These are phyloP conservation scores for Phlegmacium glaucopus DNA, from an alignment of 768 basidiomycete genomes.

Conservation along the genomic window DNA sequence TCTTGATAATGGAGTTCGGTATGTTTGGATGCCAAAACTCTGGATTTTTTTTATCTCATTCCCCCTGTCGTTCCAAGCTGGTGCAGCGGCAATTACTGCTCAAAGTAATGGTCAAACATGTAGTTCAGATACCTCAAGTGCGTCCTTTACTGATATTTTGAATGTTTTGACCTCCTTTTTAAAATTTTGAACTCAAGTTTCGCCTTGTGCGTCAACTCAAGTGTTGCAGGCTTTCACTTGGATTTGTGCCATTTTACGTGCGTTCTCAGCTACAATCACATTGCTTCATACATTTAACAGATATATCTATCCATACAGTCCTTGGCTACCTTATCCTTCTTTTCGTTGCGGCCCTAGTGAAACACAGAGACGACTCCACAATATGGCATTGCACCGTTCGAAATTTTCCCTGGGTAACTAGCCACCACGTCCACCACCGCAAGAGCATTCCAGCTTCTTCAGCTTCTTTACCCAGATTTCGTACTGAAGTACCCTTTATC, in stretches of 20 bases:
- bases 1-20: conserved; percentile 63
- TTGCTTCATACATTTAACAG: not conserved
- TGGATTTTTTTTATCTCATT: not conserved
- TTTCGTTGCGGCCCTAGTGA: conserved; percentile 36
- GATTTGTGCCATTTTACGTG: conserved; percentile 35
- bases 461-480: conserved; percentile 29
- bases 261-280: conserved; percentile 7
- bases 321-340: conserved; percentile 54
- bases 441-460: conserved; percentile 30
- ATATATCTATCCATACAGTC: conserved; percentile 34
- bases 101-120: conserved; percentile 16
- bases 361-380: conserved; percentile 38
- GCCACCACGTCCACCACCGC: conserved; percentile 17
- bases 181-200: too few species aligned
- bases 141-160: not conserved
- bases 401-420: conserved; percentile 34
- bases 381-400: conserved; percentile 53
- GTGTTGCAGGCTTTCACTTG: conserved; percentile 62
- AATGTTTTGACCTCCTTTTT: conserved; percentile 3
- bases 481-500: conserved; percentile 36
- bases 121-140: conserved; percentile 6
- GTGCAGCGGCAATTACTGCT: conserved; percentile 20
- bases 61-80: conserved; percentile 10
- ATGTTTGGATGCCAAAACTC: conserved; percentile 15
- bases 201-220: conserved; percentile 48